A percentile compares a stretch with the other conserved stretches of the same genome.
Conservation (phyloP, 225 moss, liverwort and hornwort species). For the Bryum argenteum region DNA sequence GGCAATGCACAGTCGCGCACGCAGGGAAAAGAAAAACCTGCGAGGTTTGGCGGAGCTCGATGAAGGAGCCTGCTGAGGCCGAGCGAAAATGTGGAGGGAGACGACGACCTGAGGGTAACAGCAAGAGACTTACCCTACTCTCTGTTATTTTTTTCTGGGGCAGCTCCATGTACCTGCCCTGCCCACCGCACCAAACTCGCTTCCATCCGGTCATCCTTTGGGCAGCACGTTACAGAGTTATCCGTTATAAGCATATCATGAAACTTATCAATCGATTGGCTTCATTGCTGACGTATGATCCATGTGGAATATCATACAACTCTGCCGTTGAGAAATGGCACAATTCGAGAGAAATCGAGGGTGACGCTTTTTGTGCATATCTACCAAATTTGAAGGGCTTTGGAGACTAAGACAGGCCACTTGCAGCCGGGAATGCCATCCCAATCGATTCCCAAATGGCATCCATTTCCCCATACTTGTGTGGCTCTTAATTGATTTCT, state of each 20-base stretch:
- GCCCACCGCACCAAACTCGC: constrained; percentile 7
- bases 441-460: no score
- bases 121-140: background rate
- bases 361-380: no score
- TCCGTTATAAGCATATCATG: background rate
- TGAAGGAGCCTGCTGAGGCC: background rate
- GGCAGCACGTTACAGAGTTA: background rate
- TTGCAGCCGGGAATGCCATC: no score
- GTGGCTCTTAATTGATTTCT: no score
- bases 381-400: no score
- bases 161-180: background rate
- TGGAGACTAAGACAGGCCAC: no score
- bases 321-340: no score
- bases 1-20: background rate
- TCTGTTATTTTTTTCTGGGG: background rate
- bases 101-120: background rate
- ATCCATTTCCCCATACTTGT: no score
- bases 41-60: background rate
- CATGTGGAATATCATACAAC: background rate
- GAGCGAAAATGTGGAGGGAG: background rate
- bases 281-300: background rate
- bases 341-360: no score
- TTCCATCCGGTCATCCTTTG: background rate
- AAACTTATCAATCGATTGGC: background rate
- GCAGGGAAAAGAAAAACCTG: background rate